A percentile compares a stretch with the other conserved stretches of the same genome.
phyloP scores from a whole-genome alignment of 2,329 filamentous ascomycete species.

The Balansia obtecta region DNA sequence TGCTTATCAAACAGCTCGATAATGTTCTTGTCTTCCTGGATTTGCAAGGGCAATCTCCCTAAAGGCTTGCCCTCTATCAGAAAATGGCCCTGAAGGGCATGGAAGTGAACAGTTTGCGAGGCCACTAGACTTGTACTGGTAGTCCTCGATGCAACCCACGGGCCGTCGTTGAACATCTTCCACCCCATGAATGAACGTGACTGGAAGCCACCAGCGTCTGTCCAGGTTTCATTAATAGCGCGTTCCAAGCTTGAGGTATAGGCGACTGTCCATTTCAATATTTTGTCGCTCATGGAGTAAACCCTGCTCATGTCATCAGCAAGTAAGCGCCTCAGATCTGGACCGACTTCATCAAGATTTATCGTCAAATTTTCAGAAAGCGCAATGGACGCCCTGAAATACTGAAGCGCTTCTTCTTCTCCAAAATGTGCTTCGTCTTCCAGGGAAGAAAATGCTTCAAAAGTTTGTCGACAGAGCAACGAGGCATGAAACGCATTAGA shows the following conservation, averaged over 20 bases:
- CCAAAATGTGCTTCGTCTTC: background rate
- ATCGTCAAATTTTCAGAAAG: slow-evolving; percentile 16
- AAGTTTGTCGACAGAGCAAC: slow-evolving; percentile 37
- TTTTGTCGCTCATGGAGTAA: background rate
- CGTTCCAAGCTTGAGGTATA: background rate
- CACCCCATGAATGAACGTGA: background rate
- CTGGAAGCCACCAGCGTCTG: background rate
- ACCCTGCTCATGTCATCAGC: slow-evolving; percentile 11
- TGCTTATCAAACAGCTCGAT: slow-evolving; percentile 40
- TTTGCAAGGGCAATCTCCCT: slow-evolving; percentile 37
- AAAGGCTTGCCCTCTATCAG: slow-evolving; percentile 23
- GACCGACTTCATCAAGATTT: slow-evolving; percentile 7
- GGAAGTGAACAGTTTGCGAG: slow-evolving; percentile 19
- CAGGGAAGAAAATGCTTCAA: slow-evolving; percentile 8
- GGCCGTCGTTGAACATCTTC: background rate
- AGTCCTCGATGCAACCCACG: background rate
- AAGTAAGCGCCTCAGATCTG: slow-evolving; percentile 7
- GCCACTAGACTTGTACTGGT: background rate
- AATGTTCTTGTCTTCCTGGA: slow-evolving; percentile 30
- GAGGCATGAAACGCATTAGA: slow-evolving; percentile 40
- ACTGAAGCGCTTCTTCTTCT: slow-evolving; percentile 7
- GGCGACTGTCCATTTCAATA: slow-evolving; percentile 2
- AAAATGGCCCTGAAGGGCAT: slow-evolving; percentile 20
- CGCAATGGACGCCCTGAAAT: slow-evolving; percentile 14
- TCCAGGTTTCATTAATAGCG: slow-evolving; percentile 3